Percentiles rank a stretch among this genome's conserved stretches.
phyloP scores from a whole-genome alignment of 2,329 filamentous ascomycete species.

The Penicillium rolfsii region DNA sequence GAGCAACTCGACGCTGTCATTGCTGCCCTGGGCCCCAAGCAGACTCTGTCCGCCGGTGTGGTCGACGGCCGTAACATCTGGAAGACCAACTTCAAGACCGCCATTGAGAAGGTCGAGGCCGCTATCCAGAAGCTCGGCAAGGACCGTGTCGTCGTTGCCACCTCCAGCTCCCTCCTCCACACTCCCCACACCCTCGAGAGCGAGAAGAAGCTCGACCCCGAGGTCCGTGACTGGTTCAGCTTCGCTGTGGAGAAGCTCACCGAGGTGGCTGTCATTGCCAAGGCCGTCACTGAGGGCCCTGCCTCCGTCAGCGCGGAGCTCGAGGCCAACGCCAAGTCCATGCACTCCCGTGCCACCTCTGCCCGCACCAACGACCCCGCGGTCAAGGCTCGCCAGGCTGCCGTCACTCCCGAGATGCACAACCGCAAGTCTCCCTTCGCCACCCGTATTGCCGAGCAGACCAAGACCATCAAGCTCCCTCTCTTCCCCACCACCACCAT shows the following conservation, averaged over 20 bases:
- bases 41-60: slow-evolving; percentile 90
- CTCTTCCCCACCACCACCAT: slow-evolving; percentile 99
- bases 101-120: slow-evolving; percentile 86
- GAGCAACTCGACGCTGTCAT: slow-evolving; percentile 92
- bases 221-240: slow-evolving; percentile 97
- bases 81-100: slow-evolving; percentile 99
- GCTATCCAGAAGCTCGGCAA: slow-evolving; percentile 96
- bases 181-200: slow-evolving; percentile 96
- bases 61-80: slow-evolving; percentile 99
- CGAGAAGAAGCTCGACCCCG: slow-evolving; percentile 96
- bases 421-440: slow-evolving; percentile 91
- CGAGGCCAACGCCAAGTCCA: slow-evolving; percentile 94
- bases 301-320: slow-evolving; percentile 84
- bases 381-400: slow-evolving; percentile 94
- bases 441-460: slow-evolving; percentile 80
- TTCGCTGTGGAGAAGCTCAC: slow-evolving; percentile 93
- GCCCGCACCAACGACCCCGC: slow-evolving; percentile 94
- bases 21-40: slow-evolving; percentile 80
- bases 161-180: slow-evolving; percentile 96
- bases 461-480: slow-evolving; percentile 89
- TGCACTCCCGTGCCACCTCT: slow-evolving; percentile 87
- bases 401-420: slow-evolving; percentile 82
- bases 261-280: slow-evolving; percentile 91
- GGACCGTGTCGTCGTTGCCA: slow-evolving; percentile 95
- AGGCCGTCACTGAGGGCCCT: slow-evolving; percentile 92